Evolutionary conservation across 495 filamentous ascomycete species (phyloP), one percentile per base, ranked within the genome.

Genomic region (Symbiotaphrina buchneri): DNA sequence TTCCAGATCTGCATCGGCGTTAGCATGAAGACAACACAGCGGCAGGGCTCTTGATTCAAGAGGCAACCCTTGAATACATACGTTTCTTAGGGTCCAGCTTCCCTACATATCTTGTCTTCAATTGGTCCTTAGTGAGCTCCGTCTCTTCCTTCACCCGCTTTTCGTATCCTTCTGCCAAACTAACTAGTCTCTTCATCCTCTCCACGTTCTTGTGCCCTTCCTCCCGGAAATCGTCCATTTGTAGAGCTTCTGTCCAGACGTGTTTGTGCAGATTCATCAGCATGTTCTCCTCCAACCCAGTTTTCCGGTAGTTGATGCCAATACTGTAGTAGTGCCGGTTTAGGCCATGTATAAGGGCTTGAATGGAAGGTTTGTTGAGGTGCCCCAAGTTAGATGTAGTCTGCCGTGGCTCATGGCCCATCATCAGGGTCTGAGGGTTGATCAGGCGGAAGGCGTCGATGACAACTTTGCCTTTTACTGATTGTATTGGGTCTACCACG

Each of bases 311-410:
- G 52, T 87, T 82, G 58, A 97, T 95, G 25, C 66, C 85, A 43
- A 97, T 95, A 44, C 81, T 92, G 59, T 97, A 97, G 60, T 97
- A 97, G 56, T 97, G 90, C 35, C 87, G 62, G 58, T 97, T 97
- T 13, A 97, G 65, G 31, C 87, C 87, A 52, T 97, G 87, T 36
- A 97, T 97, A 32, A 97, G 71, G n/a, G 87, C 90, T 53, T 95
- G 87, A 40, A 97, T 97, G 4, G 81, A 92, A 14, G 87, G 90
- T 54, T 97, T 97, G 61, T 97, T 94, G 36, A 97, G 67, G 52
- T 97, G 87, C 25, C 87, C 87, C 46, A 97, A 57, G 57, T 97
- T 97, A 34, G 81, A 92, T 26, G 87, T 97, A 35, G 81, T 95
- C 53, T 97, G 87, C 19, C 87, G 72, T n/a, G 87, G 87, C 49